Evolutionary conservation across 2,329 filamentous ascomycete species (phyloP).

Genomic region (Rhynchosporium agropyri): DNA sequence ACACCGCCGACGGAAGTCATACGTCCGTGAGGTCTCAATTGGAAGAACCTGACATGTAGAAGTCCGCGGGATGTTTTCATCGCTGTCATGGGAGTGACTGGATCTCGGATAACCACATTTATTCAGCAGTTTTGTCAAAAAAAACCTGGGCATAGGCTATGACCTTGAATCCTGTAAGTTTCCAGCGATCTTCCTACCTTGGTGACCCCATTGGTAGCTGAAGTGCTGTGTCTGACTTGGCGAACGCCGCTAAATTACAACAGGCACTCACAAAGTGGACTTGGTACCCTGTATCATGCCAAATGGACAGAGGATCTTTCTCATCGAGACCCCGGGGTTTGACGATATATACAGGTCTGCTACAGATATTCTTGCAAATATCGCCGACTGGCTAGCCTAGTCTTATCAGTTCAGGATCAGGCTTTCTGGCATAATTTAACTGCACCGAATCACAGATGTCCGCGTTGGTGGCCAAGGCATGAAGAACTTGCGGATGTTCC

Average conservation of each 20-base stretch:
- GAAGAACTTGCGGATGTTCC: slow-evolving; percentile 45
- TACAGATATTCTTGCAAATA: slow-evolving; percentile 40
- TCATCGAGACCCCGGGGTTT: slow-evolving; percentile 49
- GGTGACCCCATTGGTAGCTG: not conserved
- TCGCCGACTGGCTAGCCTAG: slow-evolving; percentile 35
- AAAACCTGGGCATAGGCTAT: not conserved
- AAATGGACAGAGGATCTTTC: not conserved
- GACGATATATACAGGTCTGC: slow-evolving; percentile 44
- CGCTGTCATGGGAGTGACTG: not conserved
- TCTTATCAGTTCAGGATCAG: slow-evolving; percentile 35
- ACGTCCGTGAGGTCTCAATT: no score
- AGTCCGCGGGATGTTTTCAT: not conserved
- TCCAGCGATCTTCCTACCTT: no score
- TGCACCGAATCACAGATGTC: slow-evolving; percentile 45
- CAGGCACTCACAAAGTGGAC: not conserved
- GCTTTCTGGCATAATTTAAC: slow-evolving; percentile 42
- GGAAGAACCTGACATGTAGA: not conserved
- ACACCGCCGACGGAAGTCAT: no score
- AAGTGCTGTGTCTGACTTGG: not conserved
- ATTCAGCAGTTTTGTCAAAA: not conserved
- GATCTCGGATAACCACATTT: not conserved
- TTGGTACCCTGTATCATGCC: not conserved
- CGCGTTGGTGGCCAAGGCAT: slow-evolving; percentile 42
- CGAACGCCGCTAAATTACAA: not conserved
- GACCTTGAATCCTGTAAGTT: not conserved